Conservation (phyloP, 192 early-diverging fungal genomes). For the Phlyctochytrium bullatum region DNA sequence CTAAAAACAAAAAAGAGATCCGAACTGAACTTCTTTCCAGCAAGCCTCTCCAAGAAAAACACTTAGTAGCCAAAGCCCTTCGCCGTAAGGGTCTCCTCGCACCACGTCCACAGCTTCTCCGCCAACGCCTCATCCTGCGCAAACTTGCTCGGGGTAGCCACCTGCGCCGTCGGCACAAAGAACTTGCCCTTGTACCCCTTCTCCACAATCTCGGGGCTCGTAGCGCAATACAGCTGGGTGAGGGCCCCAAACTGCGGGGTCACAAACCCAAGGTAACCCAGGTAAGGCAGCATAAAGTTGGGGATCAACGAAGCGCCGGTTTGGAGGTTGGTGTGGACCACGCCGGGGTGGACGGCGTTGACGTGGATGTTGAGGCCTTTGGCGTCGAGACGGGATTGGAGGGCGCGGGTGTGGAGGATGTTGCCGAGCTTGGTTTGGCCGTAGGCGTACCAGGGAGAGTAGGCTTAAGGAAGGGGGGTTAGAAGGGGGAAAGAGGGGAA, state of each 20-base stretch:
- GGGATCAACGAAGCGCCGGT: conserved; percentile 7
- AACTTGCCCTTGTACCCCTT: conserved; percentile 20
- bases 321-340: conserved; percentile 49
- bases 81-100: conserved; percentile 14
- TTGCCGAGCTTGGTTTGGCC: conserved; percentile 48
- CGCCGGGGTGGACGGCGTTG: conserved; percentile 48
- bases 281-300: background rate
- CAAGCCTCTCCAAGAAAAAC: no score
- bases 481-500: background rate
- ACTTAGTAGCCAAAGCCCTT: conserved; percentile 14
- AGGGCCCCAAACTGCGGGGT: conserved; percentile 21
- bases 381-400: conserved; percentile 14
- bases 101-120: conserved; percentile 4
- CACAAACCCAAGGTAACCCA: conserved; percentile 3
- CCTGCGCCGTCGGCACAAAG: conserved; percentile 21
- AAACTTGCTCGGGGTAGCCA: background rate
- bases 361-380: conserved; percentile 20
- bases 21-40: no score
- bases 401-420: conserved; percentile 35
- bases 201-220: conserved; percentile 16
- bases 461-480: conserved; percentile 4
- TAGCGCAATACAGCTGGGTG: conserved; percentile 18
- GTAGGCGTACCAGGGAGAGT: conserved; percentile 14
- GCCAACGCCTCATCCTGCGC: conserved; percentile 1
- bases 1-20: no score